Percentiles rank a stretch among this genome's conserved stretches.
phyloP scores from a whole-genome alignment of 2,329 filamentous ascomycete genomes.

The Diaporthe vexans region DNA sequence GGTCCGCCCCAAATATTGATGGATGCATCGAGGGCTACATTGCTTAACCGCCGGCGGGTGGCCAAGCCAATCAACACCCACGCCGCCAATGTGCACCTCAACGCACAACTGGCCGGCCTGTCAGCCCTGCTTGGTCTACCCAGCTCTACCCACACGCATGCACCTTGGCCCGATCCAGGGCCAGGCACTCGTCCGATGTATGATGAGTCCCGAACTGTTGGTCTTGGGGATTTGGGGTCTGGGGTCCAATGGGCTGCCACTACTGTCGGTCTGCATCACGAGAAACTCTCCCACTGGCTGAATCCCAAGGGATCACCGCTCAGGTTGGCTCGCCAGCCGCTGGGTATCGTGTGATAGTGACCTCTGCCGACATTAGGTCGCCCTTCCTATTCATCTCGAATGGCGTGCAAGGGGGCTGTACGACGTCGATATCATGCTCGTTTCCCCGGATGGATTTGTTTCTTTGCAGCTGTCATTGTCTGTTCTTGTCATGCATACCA shows the following conservation, averaged over 20 bases:
- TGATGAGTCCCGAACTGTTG: slow-evolving; percentile 36
- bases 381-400: background rate
- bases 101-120: slow-evolving; percentile 22
- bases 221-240: slow-evolving; percentile 12
- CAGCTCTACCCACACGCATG: slow-evolving; percentile 8
- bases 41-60: slow-evolving; percentile 39
- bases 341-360: slow-evolving; percentile 42
- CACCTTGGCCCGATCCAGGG: slow-evolving; percentile 13
- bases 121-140: background rate
- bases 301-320: slow-evolving; percentile 2
- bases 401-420: slow-evolving; percentile 2
- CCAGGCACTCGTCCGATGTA: slow-evolving; percentile 36
- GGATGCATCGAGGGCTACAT: slow-evolving; percentile 29
- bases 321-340: slow-evolving; percentile 35
- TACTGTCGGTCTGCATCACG: slow-evolving; percentile 11
- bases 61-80: slow-evolving; percentile 36
- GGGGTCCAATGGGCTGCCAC: slow-evolving; percentile 15
- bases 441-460: slow-evolving; percentile 8
- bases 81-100: slow-evolving; percentile 25
- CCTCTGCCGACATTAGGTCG: slow-evolving; percentile 37
- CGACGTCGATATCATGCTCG: slow-evolving; percentile 35
- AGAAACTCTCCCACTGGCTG: slow-evolving; percentile 32
- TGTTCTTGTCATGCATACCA: background rate
- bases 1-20: slow-evolving; percentile 18
- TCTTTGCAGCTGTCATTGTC: background rate